Evolutionary conservation across 768 basidiomycete species (phyloP).

Genomic region (Kwoniella dejecticola): DNA sequence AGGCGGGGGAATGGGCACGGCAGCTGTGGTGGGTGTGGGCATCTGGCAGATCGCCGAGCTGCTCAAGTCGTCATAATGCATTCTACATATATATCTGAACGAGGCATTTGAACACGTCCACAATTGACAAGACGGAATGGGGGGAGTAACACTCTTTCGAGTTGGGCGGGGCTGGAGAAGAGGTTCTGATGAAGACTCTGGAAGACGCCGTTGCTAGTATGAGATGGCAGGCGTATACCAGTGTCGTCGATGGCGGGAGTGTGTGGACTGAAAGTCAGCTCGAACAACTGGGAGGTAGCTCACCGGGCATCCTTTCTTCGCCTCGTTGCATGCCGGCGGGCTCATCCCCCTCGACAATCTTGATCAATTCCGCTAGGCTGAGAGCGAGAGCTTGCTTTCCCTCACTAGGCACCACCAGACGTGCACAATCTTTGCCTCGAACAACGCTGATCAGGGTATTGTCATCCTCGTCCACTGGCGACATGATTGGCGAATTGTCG

Average conservation of each 20-base stretch:
- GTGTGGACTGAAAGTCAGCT: conserved; percentile 33
- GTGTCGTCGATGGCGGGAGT: conserved; percentile 28
- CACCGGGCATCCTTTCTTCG: conserved; percentile 43
- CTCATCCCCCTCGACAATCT: conserved; percentile 28
- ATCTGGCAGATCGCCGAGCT: conserved; percentile 4
- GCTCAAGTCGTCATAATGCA: conserved; percentile 6
- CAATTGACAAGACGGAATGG: conserved; percentile 40
- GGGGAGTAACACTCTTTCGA: conserved; percentile 21
- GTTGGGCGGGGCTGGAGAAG: conserved; percentile 14
- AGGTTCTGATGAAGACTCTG: conserved; percentile 33
- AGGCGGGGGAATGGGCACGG: conserved; percentile 38
- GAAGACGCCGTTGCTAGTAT: conserved; percentile 44
- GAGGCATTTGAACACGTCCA: conserved; percentile 12
- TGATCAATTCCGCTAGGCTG: conserved; percentile 36
- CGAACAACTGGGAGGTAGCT: neutral
- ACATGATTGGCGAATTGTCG: conserved; percentile 22
- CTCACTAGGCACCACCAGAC: conserved; percentile 38
- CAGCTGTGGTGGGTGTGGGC: conserved; percentile 7
- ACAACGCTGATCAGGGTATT: conserved; percentile 32
- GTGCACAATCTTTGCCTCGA: conserved; percentile 32
- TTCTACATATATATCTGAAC: conserved; percentile 5
- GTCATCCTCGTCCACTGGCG: conserved; percentile 13
- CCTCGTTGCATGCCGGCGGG: conserved; percentile 32
- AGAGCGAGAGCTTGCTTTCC: conserved; percentile 39
- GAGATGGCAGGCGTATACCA: conserved; percentile 39